Conservation (phyloP, 129 eudicot genomes). For the carrot (Daucus carota) region DH1_v3.0 NC_030382.2:46077001-46077500, state of each 20-base stretch:
- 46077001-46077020: no score
- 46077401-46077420: background rate
- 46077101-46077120: no score
- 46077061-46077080: no score
- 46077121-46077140: no score
- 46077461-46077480: background rate
- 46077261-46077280: conserved; percentile 20
- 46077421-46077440: background rate
- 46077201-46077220: no score
- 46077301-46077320: background rate
- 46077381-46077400: background rate
- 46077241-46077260: background rate
- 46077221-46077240: background rate
- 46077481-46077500: conserved; percentile 33
- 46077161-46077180: no score
- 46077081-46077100: no score
- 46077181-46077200: no score
- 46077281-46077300: background rate
- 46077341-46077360: background rate
- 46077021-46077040: no score
- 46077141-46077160: no score
- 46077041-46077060: no score
- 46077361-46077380: background rate
- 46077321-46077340: conserved; percentile 43
- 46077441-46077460: background rate